Percentiles rank a stretch among this genome's conserved stretches.
These are phyloP conservation scores for Mycena metata DNA, from an alignment of 768 basidiomycete species.

Conservation along the genomic window DNA sequence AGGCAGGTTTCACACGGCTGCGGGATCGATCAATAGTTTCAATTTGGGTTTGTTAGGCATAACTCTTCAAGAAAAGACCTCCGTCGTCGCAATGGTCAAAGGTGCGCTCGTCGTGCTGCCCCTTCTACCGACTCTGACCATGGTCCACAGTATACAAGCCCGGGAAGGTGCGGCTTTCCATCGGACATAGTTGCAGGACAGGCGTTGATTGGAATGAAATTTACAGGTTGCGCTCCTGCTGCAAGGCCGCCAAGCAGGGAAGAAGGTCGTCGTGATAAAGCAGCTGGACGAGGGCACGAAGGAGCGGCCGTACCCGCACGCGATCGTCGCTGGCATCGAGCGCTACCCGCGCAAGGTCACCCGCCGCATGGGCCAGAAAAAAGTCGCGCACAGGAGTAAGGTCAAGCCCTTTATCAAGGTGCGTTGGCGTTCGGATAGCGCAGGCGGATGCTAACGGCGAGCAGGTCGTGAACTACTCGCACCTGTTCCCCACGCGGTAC, in stretches of 20 bases:
- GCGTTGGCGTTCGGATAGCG: no score
- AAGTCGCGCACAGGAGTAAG: slow-evolving; percentile 91
- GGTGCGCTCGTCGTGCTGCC: slow-evolving; percentile 50
- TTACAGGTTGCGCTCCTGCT: slow-evolving; percentile 93
- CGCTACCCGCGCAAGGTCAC: slow-evolving; percentile 98
- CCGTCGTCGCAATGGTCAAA: slow-evolving; percentile 69
- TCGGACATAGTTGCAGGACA: background rate
- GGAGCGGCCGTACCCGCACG: slow-evolving; percentile 96
- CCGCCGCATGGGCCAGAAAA: slow-evolving; percentile 97
- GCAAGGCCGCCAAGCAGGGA: slow-evolving; percentile 98
- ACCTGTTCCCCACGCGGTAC: slow-evolving; percentile 99
- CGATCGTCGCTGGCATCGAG: slow-evolving; percentile 98
- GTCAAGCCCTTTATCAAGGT: slow-evolving; percentile 99
- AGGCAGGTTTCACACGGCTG: no score
- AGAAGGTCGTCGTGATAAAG: slow-evolving; percentile 99
- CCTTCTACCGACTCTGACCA: slow-evolving; percentile 25
- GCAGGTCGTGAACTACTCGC: slow-evolving; percentile 96
- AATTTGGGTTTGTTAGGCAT: no score
- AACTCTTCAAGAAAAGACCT: slow-evolving; percentile 38
- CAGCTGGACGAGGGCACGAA: slow-evolving; percentile 97
- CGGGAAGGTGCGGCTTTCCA: slow-evolving; percentile 77
- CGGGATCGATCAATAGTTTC: no score
- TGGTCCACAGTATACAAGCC: slow-evolving; percentile 85
- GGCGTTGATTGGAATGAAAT: no score
- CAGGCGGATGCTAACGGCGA: no score